These are phyloP conservation scores for Rhytidiadelphus loreus DNA, from an alignment of 225 moss, liverwort and hornwort genomes.

Conservation along the genomic window DNA sequence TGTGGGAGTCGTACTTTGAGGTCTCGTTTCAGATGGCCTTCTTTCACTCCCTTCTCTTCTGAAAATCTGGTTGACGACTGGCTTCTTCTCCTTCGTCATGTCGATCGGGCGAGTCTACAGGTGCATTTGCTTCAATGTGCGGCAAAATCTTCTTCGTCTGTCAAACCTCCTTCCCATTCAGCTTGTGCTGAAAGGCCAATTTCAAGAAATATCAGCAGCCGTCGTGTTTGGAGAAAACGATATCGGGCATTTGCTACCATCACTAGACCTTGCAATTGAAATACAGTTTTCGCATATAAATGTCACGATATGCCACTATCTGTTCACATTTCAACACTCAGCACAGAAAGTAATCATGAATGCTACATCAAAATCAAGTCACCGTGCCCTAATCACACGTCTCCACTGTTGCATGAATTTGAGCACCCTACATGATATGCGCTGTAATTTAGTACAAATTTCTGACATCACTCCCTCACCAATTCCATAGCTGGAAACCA, in stretches of 20 bases:
- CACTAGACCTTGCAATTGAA: neutral
- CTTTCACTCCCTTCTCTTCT: constrained; percentile 3
- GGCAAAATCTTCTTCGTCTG: neutral
- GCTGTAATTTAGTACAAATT: neutral
- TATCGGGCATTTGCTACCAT: neutral
- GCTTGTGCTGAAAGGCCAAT: neutral
- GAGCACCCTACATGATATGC: neutral
- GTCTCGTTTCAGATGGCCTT: neutral
- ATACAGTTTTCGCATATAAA: neutral
- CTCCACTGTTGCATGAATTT: neutral
- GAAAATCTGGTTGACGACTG: neutral
- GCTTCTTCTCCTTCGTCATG: constrained; percentile 29
- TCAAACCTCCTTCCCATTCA: neutral
- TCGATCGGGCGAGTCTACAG: neutral
- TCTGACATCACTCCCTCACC: neutral
- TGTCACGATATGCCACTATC: neutral
- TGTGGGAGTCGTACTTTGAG: constrained; percentile 17
- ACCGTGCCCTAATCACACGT: neutral
- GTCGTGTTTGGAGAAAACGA: neutral
- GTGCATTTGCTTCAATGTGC: neutral
- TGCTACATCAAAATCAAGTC: neutral
- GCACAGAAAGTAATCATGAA: neutral
- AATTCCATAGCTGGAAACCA: neutral
- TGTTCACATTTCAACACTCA: neutral
- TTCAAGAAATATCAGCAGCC: neutral